Conservation (phyloP, 2,329 filamentous ascomycete genomes). For the Xylariaceae sp. region DNA sequence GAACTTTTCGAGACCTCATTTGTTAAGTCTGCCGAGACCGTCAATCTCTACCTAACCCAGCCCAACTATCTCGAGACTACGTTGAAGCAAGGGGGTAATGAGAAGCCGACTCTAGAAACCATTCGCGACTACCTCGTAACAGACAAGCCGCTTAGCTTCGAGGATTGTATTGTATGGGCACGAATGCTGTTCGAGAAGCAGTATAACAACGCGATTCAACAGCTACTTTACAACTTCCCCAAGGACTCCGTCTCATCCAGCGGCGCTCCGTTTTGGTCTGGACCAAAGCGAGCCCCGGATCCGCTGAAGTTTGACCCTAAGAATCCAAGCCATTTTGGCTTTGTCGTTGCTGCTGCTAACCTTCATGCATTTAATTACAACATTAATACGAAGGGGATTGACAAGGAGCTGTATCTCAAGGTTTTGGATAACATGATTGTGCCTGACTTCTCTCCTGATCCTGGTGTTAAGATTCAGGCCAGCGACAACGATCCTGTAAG, state of each 20-base stretch:
- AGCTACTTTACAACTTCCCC: slow-evolving; percentile 95
- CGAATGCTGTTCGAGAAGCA: slow-evolving; percentile 93
- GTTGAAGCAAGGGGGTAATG: slow-evolving; percentile 90
- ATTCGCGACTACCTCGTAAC: slow-evolving; percentile 90
- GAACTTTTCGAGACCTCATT: slow-evolving; percentile 95
- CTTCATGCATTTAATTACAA: slow-evolving; percentile 98
- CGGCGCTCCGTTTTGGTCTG: slow-evolving; percentile 95
- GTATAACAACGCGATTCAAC: slow-evolving; percentile 95
- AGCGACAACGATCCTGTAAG: slow-evolving; percentile 87
- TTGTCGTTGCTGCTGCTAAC: slow-evolving; percentile 87
- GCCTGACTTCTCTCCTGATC: slow-evolving; percentile 90
- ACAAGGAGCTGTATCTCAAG: slow-evolving; percentile 75
- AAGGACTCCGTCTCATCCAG: slow-evolving; percentile 89
- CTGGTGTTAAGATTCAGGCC: slow-evolving; percentile 94
- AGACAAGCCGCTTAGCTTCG: slow-evolving; percentile 89
- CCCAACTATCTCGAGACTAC: slow-evolving; percentile 88
- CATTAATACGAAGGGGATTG: slow-evolving; percentile 81
- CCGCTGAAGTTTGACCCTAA: slow-evolving; percentile 85
- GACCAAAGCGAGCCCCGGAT: slow-evolving; percentile 94
- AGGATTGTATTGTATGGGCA: slow-evolving; percentile 97
- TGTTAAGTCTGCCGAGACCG: slow-evolving; percentile 90
- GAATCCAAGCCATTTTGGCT: slow-evolving; percentile 86
- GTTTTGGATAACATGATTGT: slow-evolving; percentile 93
- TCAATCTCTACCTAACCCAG: slow-evolving; percentile 92
- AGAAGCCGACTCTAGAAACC: slow-evolving; percentile 91